phyloP scores from a whole-genome alignment of 2,329 filamentous ascomycete species.

The Phialophora expanda region DNA sequence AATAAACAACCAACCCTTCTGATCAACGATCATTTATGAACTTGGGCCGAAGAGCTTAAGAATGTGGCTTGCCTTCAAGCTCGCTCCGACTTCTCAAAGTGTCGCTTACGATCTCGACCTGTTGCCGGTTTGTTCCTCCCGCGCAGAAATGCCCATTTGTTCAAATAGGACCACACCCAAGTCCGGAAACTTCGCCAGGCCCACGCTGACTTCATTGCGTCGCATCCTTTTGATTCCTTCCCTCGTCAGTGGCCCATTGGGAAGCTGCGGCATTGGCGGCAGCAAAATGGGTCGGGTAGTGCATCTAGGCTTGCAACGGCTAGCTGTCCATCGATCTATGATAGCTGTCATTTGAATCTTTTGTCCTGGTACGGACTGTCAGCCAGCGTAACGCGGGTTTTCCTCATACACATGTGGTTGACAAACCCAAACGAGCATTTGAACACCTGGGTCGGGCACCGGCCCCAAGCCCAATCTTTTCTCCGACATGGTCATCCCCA shows the following conservation, averaged over 20 bases:
- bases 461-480: conserved; percentile 28
- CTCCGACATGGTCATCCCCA: conserved; percentile 34
- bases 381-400: conserved; percentile 23
- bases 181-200: conserved; percentile 22
- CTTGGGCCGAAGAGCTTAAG: conserved; percentile 6
- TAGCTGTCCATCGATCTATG: conserved; percentile 22
- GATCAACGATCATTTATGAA: neutral
- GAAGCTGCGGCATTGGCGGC: conserved; percentile 28
- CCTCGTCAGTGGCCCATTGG: conserved; percentile 20
- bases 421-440: conserved; percentile 7
- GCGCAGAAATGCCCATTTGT: conserved; percentile 8
- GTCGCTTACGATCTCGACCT: conserved; percentile 23
- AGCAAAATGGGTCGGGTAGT: conserved; percentile 22
- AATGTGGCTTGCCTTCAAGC: conserved; percentile 23
- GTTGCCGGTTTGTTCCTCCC: conserved; percentile 16
- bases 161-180: conserved; percentile 18
- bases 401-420: conserved; percentile 7
- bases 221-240: conserved; percentile 24
- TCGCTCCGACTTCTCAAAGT: conserved; percentile 12
- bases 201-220: conserved; percentile 37
- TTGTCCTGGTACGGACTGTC: conserved; percentile 16
- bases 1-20: neutral
- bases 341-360: conserved; percentile 30
- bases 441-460: conserved; percentile 10
- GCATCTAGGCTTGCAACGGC: conserved; percentile 32